Evolutionary conservation across 73 alveolate genomes (phyloP).

Genomic region (Tetrahymena elliotti): DNA sequence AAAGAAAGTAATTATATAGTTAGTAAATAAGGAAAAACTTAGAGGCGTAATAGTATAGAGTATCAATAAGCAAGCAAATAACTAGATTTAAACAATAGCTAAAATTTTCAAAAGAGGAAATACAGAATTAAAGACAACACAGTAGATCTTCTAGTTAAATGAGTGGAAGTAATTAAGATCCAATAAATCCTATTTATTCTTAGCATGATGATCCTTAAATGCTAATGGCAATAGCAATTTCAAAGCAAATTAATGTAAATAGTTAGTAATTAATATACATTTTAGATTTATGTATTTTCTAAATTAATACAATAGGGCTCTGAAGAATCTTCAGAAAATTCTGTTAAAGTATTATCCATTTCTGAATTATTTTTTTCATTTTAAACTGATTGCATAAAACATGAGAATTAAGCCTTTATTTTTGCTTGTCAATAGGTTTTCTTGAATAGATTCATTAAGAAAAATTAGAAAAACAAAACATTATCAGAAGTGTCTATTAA

Average conservation of each 20-base stretch:
- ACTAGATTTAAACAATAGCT: background rate
- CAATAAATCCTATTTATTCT: background rate
- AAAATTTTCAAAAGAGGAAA: background rate
- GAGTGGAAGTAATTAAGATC: background rate
- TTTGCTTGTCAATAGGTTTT: background rate
- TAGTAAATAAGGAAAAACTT: background rate
- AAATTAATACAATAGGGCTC: background rate
- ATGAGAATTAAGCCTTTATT: background rate
- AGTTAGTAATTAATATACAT: background rate
- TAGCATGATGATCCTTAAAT: background rate
- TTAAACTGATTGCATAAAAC: background rate
- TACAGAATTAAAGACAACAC: background rate
- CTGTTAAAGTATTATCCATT: background rate
- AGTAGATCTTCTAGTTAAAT: background rate
- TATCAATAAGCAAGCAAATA: background rate
- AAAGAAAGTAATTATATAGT: background rate
- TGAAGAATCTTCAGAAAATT: background rate
- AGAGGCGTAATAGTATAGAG: background rate
- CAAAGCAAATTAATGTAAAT: background rate
- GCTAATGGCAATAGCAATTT: background rate
- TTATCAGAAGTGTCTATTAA: background rate
- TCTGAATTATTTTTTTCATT: background rate
- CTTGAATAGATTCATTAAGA: background rate
- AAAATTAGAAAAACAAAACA: background rate
- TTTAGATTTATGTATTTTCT: background rate